Base-by-base conservation (phyloP, 164 flowering plant species). In the Protea cynaroides region DNA sequence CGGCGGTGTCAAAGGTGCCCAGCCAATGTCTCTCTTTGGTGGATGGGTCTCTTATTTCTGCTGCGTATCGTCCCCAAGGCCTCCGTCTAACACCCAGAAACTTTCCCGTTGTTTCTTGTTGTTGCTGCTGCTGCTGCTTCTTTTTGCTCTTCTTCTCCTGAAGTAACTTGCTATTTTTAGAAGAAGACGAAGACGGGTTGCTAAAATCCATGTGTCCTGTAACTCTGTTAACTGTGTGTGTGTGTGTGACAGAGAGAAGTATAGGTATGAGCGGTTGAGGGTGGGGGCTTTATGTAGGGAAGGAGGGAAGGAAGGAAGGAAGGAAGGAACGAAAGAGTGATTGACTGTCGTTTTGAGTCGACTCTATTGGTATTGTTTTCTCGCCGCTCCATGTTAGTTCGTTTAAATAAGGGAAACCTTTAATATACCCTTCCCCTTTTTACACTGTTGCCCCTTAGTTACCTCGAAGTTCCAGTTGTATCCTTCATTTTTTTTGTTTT, bases 1-100 rank as follows among this genome's bases (percentile, higher is more conserved):
- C 84, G 7, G 84, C 84, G 0, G 84, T 81, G 68, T 81, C 84
- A 64, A 79, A 81, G 23, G 84, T 81, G 23, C 84, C 84, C 3
- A 81, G 76, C 84, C 84, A 81, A 46, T 79, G 80, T 19, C 84
- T 64, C 61, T 79, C 84, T 67, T 79, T 81, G 12, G 82, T 81
- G 8, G 81, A 40, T 0, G 84, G 82, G 82, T 81, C 82, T 36
- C 84, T 59, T 59, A 81, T 81, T 65, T 81, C 84, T 8, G 84
- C 82, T 0, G 84, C 84, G 56, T 81, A 81, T 22, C 84, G 57
- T 7, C 84, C 84, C 84, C 82, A 79, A 0, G 84, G 82, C 64
- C 84, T 55, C 51, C 84, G 44, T 44, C 79, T 54, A 0, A 76
- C 79, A 3, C 82, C 82, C 2, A 76, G 74, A 59, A 74, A 79